phyloP scores from a whole-genome alignment of 192 early-diverging fungal species.

The Pilaira anomala region DNA sequence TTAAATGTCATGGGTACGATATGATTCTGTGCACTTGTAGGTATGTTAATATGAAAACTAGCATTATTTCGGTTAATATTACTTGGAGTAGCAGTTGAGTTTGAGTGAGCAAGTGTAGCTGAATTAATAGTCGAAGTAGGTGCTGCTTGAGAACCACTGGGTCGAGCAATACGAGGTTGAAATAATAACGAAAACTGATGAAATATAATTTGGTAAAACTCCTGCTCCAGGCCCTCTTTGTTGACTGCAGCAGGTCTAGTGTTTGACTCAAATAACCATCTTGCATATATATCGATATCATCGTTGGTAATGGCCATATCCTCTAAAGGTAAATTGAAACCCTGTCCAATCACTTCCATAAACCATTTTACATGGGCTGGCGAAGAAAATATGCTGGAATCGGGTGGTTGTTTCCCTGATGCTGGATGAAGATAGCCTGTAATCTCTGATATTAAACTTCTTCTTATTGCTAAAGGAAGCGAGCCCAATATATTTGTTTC shows the following conservation, averaged over 20 bases:
- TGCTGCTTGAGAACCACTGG: not conserved
- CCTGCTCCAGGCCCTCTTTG: conserved; percentile 55
- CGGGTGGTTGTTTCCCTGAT: conserved; percentile 34
- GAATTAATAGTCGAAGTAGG: not conserved
- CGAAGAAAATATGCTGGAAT: conserved; percentile 64
- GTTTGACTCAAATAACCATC: conserved; percentile 70
- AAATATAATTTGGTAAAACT: conserved; percentile 73
- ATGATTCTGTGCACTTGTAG: conserved; percentile 3
- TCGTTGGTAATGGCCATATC: conserved; percentile 65
- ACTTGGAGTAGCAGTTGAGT: not conserved
- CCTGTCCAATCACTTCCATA: conserved; percentile 86
- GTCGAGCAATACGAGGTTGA: conserved; percentile 43
- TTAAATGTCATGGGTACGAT: conserved; percentile 16
- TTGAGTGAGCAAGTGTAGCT: not conserved
- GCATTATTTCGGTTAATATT: too few relatives aligned
- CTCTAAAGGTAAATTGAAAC: conserved; percentile 74
- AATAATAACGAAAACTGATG: conserved; percentile 75
- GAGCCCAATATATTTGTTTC: conserved; percentile 67
- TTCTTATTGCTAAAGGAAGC: conserved; percentile 65
- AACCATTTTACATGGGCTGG: conserved; percentile 78
- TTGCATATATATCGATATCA: conserved; percentile 65
- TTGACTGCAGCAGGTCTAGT: conserved; percentile 58
- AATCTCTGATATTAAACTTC: conserved; percentile 65
- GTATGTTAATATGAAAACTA: conserved; percentile 14
- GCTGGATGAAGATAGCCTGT: conserved; percentile 46